These are phyloP conservation scores for Pichia cactophila DNA, from an alignment of 1,139 yeast species.

Conservation along the genomic window DNA sequence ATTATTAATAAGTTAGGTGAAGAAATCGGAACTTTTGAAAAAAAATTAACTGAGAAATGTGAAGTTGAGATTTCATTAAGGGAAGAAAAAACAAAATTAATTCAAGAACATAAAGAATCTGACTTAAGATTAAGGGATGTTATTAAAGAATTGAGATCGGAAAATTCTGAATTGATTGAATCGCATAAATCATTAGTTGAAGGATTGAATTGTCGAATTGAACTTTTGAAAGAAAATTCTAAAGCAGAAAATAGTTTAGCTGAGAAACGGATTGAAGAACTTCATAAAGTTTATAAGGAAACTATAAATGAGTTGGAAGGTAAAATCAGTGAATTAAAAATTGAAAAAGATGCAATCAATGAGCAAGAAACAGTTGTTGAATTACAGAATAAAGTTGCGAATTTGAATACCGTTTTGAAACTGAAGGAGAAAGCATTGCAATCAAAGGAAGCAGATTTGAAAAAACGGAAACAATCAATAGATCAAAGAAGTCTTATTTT, in stretches of 20 bases:
- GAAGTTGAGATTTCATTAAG: background rate
- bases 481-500: background rate
- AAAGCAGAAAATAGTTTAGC: slow-evolving; percentile 1
- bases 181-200: background rate
- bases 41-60: background rate
- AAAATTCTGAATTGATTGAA: background rate
- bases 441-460: background rate
- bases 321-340: background rate
- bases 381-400: background rate
- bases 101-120: background rate
- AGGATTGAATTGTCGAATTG: background rate
- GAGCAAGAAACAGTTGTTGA: background rate
- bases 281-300: background rate
- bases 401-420: background rate
- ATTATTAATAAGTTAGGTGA: background rate
- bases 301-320: background rate
- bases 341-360: background rate
- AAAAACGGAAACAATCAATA: background rate
- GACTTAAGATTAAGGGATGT: background rate
- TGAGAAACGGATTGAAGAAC: background rate
- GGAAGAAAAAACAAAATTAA: background rate
- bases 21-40: background rate
- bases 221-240: background rate
- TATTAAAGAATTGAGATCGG: background rate
- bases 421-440: background rate